phyloP scores from a whole-genome alignment of 2,329 filamentous ascomycete species.

The Chaetomium olivaceum region DNA sequence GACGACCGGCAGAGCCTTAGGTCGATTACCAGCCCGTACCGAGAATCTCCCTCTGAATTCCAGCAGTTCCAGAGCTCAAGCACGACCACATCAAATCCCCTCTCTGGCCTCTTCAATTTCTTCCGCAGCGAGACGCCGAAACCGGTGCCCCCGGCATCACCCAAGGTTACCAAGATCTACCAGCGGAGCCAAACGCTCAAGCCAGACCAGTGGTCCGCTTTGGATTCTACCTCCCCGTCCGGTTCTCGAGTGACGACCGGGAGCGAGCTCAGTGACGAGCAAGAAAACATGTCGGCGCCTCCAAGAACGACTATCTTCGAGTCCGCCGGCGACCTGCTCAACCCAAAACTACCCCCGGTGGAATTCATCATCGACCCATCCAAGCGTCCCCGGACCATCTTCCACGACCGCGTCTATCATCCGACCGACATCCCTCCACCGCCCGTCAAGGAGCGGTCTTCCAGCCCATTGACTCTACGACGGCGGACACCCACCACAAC shows the following conservation, averaged over 20 bases:
- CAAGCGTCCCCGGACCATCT: slow-evolving; percentile 82
- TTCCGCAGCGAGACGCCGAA: slow-evolving; percentile 64
- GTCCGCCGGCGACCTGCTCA: slow-evolving; percentile 87
- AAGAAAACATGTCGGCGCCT: slow-evolving; percentile 63
- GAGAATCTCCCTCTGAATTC: slow-evolving; percentile 32
- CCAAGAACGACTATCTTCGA: slow-evolving; percentile 94
- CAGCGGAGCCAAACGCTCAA: slow-evolving; percentile 74
- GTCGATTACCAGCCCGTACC: slow-evolving; percentile 43
- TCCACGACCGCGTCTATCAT: slow-evolving; percentile 94
- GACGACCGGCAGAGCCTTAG: slow-evolving; percentile 64
- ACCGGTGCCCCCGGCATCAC: slow-evolving; percentile 49
- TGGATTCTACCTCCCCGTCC: slow-evolving; percentile 38
- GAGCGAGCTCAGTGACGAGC: slow-evolving; percentile 49
- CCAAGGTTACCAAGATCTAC: slow-evolving; percentile 69
- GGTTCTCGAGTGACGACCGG: slow-evolving; percentile 51
- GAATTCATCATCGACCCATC: slow-evolving; percentile 84
- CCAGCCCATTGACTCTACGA: slow-evolving; percentile 40
- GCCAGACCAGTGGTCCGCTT: slow-evolving; percentile 41
- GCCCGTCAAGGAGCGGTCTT: slow-evolving; percentile 58
- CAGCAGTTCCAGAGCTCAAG: slow-evolving; percentile 34
- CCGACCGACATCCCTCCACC: slow-evolving; percentile 88
- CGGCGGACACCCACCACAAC: slow-evolving; percentile 34
- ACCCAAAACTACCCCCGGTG: slow-evolving; percentile 78
- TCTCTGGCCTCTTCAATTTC: slow-evolving; percentile 69
- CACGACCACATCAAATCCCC: slow-evolving; percentile 51